Percentiles rank a stretch among this genome's conserved stretches.
Evolutionary conservation across 305 asterid species (phyloP).

Genomic region (Fraxinus floribunda): DNA sequence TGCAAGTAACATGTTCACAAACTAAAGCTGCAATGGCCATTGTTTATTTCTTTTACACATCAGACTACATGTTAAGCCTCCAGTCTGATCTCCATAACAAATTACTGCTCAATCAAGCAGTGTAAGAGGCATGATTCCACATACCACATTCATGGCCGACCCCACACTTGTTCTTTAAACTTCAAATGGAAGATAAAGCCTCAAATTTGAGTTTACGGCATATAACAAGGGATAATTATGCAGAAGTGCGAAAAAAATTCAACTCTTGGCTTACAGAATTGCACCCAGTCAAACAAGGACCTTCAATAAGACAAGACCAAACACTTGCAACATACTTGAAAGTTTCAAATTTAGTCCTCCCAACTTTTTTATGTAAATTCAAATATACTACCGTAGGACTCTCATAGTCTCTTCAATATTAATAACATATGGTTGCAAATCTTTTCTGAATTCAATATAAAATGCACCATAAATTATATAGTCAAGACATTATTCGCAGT

Average conservation of each 20-base stretch:
- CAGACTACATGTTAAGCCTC: neutral
- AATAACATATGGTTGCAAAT: neutral
- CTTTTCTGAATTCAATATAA: neutral
- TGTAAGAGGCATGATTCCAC: neutral
- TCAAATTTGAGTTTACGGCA: neutral
- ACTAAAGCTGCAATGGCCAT: neutral
- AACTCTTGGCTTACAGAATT: neutral
- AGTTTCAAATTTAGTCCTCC: neutral
- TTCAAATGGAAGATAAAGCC: neutral
- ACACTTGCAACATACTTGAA: neutral
- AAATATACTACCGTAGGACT: neutral
- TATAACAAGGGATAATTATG: neutral
- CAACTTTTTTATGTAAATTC: neutral
- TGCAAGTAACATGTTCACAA: neutral
- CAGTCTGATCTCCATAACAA: neutral
- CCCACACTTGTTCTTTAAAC: neutral
- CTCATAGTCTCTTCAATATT: neutral
- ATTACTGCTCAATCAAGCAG: neutral
- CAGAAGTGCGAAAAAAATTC: neutral
- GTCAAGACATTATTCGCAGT: neutral
- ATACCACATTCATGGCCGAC: neutral
- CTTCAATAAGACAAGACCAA: neutral
- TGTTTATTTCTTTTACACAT: neutral
- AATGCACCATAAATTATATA: neutral
- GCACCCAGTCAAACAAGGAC: neutral